Percentiles rank a stretch among this genome's conserved stretches.
phyloP scores from a whole-genome alignment of 2,329 filamentous ascomycete species.

The Alternaria ventricosa region DNA sequence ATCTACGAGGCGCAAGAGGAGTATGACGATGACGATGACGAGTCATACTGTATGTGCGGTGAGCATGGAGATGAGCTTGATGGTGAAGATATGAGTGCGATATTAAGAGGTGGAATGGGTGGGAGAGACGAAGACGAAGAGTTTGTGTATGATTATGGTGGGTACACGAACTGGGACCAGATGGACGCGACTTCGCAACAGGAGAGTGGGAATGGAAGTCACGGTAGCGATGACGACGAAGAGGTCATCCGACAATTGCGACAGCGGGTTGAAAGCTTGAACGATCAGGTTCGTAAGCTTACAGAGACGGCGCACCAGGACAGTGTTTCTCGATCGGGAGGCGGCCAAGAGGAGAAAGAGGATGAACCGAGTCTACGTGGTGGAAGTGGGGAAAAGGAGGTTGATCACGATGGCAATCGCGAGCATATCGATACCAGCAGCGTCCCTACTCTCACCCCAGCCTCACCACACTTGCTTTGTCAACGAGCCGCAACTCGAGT shows the following conservation, averaged over 20 bases:
- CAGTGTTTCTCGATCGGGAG: background rate
- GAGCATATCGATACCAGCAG: background rate
- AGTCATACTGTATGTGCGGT: background rate
- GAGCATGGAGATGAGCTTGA: background rate
- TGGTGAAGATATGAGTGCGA: background rate
- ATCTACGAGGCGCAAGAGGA: background rate
- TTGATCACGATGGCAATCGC: background rate
- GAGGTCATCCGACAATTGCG: background rate
- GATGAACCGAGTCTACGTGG: background rate
- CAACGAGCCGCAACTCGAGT: background rate
- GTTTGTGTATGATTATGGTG: constrained; percentile 4
- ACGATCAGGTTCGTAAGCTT: background rate
- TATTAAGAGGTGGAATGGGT: constrained; percentile 2
- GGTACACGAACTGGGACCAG: constrained; percentile 7
- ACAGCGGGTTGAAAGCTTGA: background rate
- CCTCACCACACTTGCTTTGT: background rate
- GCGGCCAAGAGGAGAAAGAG: background rate
- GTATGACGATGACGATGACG: background rate
- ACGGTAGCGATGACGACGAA: background rate
- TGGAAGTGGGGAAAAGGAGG: background rate
- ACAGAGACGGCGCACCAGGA: background rate
- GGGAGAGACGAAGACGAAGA: constrained; percentile 8
- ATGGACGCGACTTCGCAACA: background rate
- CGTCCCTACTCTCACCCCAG: background rate
- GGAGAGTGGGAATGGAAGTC: background rate